Percentiles rank a stretch among this genome's conserved stretches.
These are phyloP conservation scores for Leccinum imitatum DNA, from an alignment of 768 basidiomycete genomes.

Conservation along the genomic window DNA sequence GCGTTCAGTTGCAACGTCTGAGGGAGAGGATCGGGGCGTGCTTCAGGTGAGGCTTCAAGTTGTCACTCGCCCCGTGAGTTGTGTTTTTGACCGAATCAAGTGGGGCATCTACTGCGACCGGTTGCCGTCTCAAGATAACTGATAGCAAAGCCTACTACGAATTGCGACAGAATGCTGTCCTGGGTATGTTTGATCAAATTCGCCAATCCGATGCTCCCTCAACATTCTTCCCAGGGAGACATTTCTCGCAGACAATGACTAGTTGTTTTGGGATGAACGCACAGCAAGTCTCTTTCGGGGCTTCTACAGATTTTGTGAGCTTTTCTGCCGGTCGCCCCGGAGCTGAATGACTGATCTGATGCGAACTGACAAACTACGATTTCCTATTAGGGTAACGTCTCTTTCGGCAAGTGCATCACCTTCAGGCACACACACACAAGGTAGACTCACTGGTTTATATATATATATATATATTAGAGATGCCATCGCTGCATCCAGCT, in stretches of 20 bases:
- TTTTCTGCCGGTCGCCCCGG: neutral
- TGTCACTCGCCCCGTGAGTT: neutral
- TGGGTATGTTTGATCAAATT: slow-evolving; percentile 40
- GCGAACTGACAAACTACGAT: slow-evolving; percentile 14
- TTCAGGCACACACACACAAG: slow-evolving; percentile 5
- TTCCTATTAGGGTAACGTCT: slow-evolving; percentile 64
- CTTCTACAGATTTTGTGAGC: slow-evolving; percentile 80
- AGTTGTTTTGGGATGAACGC: slow-evolving; percentile 44
- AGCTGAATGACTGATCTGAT: neutral
- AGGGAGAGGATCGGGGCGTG: slow-evolving; percentile 64
- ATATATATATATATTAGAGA: slow-evolving; percentile 34
- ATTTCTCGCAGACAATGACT: slow-evolving; percentile 48
- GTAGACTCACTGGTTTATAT: slow-evolving; percentile 11
- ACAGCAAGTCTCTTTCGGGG: slow-evolving; percentile 41
- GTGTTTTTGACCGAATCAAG: slow-evolving; percentile 35
- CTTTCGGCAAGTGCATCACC: slow-evolving; percentile 50
- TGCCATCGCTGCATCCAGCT: slow-evolving; percentile 64
- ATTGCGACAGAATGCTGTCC: slow-evolving; percentile 54
- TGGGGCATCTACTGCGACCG: slow-evolving; percentile 65
- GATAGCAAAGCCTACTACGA: slow-evolving; percentile 49
- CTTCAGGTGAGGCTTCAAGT: slow-evolving; percentile 53
- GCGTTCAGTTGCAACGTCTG: slow-evolving; percentile 52
- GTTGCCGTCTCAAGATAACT: slow-evolving; percentile 50
- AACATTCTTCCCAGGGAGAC: slow-evolving; percentile 42
- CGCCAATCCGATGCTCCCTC: slow-evolving; percentile 1